Evolutionary conservation across 2,329 filamentous ascomycete genomes (phyloP).

Genomic region (Geosmithia morbida): DNA sequence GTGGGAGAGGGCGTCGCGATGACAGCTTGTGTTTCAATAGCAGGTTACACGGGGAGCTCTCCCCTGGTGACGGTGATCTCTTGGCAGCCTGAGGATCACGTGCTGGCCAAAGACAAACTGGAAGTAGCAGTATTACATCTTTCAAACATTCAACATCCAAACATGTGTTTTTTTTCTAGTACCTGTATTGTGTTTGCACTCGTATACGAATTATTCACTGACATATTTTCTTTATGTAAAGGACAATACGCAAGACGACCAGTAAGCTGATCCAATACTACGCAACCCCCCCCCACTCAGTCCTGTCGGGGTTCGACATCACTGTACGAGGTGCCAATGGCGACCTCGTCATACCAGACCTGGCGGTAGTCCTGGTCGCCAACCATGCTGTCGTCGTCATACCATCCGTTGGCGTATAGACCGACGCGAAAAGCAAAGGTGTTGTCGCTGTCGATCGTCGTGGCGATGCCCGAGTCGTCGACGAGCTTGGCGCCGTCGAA

Average conservation of each 20-base stretch:
- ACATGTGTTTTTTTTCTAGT: background rate
- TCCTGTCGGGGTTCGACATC: constrained; percentile 6
- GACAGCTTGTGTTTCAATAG: background rate
- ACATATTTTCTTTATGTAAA: background rate
- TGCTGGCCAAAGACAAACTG: background rate
- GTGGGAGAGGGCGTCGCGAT: background rate
- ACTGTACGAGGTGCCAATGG: constrained; percentile 20
- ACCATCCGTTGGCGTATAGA: constrained; percentile 34
- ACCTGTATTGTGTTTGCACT: no score
- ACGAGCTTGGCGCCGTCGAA: constrained; percentile 28
- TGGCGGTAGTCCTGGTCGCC: constrained; percentile 26
- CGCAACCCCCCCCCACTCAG: background rate
- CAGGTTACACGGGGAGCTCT: background rate
- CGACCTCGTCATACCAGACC: constrained; percentile 35
- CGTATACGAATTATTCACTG: background rate
- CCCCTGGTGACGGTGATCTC: background rate
- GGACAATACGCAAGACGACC: background rate
- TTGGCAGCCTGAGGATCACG: background rate
- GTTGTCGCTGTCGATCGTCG: constrained; percentile 26
- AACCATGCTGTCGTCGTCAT: constrained; percentile 23
- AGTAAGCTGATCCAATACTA: background rate
- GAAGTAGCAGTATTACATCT: no score
- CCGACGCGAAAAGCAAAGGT: constrained; percentile 31
- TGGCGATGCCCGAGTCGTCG: constrained; percentile 22
- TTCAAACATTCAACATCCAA: no score